Evolutionary conservation across 1,284 basidiomycete genomes (phyloP).

Genomic region (Hemileia vastatrix): DNA sequence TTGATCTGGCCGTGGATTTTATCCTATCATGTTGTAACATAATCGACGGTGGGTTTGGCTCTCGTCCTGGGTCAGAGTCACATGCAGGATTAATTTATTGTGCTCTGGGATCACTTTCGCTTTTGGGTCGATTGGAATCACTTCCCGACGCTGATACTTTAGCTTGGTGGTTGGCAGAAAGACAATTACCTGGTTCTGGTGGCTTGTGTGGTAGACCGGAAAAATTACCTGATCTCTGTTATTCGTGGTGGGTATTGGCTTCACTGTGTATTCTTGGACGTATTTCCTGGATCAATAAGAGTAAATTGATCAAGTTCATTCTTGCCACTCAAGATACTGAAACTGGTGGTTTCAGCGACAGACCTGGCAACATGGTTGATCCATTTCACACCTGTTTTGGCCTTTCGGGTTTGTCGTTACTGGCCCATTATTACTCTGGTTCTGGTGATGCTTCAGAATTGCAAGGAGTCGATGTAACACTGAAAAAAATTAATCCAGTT

Average conservation of each 20-base stretch:
- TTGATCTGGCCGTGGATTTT: slow-evolving; percentile 63
- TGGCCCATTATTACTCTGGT: no score
- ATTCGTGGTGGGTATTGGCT: slow-evolving; percentile 93
- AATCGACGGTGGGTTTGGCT: slow-evolving; percentile 92
- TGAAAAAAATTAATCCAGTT: no score
- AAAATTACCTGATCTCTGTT: slow-evolving; percentile 97
- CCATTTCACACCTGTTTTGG: slow-evolving; percentile 95
- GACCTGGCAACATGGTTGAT: slow-evolving; percentile 85
- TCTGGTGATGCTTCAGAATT: no score
- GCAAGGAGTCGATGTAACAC: no score
- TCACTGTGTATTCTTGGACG: slow-evolving; percentile 73
- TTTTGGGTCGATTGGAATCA: slow-evolving; percentile 70
- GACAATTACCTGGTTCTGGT: slow-evolving; percentile 83
- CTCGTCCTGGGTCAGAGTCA: slow-evolving; percentile 70
- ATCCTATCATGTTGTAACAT: slow-evolving; percentile 66
- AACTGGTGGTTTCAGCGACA: slow-evolving; percentile 81
- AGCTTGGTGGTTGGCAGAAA: slow-evolving; percentile 83
- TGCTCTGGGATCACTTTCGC: no score
- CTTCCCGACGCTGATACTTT: slow-evolving; percentile 63
- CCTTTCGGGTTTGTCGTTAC: slow-evolving; percentile 59
- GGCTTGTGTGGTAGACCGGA: slow-evolving; percentile 92
- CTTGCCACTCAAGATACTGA: slow-evolving; percentile 84
- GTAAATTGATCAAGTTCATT: slow-evolving; percentile 69
- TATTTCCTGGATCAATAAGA: slow-evolving; percentile 76
- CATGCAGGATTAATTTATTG: no score